phyloP scores from a whole-genome alignment of 2,329 filamentous ascomycete species.

The Talaromyces verruculosus region DNA sequence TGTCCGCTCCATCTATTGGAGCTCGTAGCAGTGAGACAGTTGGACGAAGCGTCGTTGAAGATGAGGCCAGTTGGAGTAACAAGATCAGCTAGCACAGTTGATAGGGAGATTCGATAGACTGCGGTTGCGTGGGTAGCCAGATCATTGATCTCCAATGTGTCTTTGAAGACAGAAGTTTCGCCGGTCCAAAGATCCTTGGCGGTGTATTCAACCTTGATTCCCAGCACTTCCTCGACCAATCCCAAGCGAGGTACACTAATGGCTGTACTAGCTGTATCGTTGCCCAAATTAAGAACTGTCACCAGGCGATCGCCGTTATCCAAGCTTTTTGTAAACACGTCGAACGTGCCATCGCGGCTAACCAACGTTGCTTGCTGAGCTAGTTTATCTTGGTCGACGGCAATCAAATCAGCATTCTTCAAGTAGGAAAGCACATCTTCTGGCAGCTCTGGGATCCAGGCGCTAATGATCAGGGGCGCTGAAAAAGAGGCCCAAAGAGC shows the following conservation, averaged over 20 bases:
- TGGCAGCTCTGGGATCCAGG: constrained; percentile 41
- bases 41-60: constrained; percentile 51
- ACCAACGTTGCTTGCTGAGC: constrained; percentile 51
- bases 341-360: constrained; percentile 45
- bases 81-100: constrained; percentile 25
- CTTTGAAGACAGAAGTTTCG: constrained; percentile 25
- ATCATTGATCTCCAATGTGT: constrained; percentile 28
- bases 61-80: constrained; percentile 50
- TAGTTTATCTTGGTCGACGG: constrained; percentile 46
- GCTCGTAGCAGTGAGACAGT: constrained; percentile 42
- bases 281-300: constrained; percentile 49
- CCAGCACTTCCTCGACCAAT: constrained; percentile 29
- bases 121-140: constrained; percentile 43
- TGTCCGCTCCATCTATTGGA: constrained; percentile 22
- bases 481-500: constrained; percentile 54
- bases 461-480: constrained; percentile 52
- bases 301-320: constrained; percentile 50
- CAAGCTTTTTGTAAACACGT: constrained; percentile 50
- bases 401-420: constrained; percentile 45
- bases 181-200: constrained; percentile 50
- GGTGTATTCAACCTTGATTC: constrained; percentile 27
- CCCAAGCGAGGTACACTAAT: constrained; percentile 42
- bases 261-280: constrained; percentile 29
- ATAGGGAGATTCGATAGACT: constrained; percentile 46
- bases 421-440: constrained; percentile 39